phyloP scores from a whole-genome alignment of 495 filamentous ascomycete genomes.

The Xylaria cubensis region DNA sequence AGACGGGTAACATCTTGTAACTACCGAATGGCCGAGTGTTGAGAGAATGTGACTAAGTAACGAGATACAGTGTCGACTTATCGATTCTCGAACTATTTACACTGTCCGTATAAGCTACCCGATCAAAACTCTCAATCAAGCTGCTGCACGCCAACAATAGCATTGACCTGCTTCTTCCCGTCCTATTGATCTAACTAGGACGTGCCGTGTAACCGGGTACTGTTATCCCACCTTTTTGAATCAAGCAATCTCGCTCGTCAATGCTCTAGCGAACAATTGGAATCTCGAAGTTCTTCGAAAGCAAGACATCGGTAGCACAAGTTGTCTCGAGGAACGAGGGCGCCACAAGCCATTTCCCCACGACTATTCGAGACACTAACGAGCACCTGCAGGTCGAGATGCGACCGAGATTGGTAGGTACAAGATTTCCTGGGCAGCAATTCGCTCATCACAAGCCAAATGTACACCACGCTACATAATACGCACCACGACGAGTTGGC shows the following conservation, averaged over 20 bases:
- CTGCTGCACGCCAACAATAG: constrained; percentile 20
- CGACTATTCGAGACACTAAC: constrained; percentile 19
- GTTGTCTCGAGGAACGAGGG: constrained; percentile 10
- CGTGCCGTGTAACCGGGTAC: constrained; percentile 11
- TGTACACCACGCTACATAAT: constrained; percentile 20
- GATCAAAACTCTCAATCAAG: neutral
- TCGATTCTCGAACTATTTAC: neutral
- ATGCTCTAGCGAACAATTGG: constrained; percentile 18
- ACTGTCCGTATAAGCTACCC: neutral
- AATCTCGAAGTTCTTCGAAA: neutral
- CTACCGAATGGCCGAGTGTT: constrained; percentile 13
- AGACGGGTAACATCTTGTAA: constrained; percentile 18
- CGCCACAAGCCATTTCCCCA: constrained; percentile 21
- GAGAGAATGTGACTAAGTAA: neutral
- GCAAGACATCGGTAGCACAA: constrained; percentile 21
- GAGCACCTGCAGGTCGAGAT: constrained; percentile 20
- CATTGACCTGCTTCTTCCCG: constrained; percentile 12
- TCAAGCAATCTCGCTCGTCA: constrained; percentile 21
- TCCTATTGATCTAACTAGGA: neutral
- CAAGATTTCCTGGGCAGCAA: constrained; percentile 13
- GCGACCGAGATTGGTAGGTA: constrained; percentile 22
- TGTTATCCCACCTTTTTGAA: neutral
- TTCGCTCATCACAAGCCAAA: constrained; percentile 16
- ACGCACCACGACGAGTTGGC: constrained; percentile 8
- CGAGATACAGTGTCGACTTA: neutral